Evolutionary conservation across 2,329 filamentous ascomycete genomes (phyloP), one percentile per base, ranked within the genome.

Genomic region (Pseudopithomyces maydicus): DNA sequence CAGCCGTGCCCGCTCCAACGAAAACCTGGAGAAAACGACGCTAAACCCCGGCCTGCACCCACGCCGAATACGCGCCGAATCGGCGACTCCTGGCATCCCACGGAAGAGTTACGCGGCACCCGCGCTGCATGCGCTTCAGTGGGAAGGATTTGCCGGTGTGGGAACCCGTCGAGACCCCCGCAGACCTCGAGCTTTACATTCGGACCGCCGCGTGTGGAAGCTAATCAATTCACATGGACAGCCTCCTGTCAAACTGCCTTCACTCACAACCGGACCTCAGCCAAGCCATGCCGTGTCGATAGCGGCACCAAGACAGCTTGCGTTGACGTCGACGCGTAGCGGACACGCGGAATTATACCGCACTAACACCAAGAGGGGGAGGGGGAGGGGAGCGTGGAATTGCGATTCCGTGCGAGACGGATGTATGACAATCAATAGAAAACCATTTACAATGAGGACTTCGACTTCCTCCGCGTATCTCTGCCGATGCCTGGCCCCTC

Each of bases 1-100:
- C 50, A 41, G 41, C 50, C 29, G 38, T 42, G 38, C 32, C 50
- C 32, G 41, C 50, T 39, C 50, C 51, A 53, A 38, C 41, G 29
- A 53, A 53, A 35, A 45, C 17, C 51, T 46, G 51, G 51, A 29
- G 51, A 53, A 39, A 33, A 19, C 42, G 51, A 15, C 7, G 17
- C n/a, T 19, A 29, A 29, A 39, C 43, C 41, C 29, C 41, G 23
- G 47, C 39, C 2, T 7, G 12, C 17, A 29, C n/a, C 20, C 33
- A 50, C 33, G 17, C 17, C 42, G 8, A 36, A 33, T 41, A 35
- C 35, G 38, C 17, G 11, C 42, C 38, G 38, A 17, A 10, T 17
- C 15, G 8, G n/a, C 15, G 38, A 17, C 12, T 36, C 35, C 41
- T 22, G 17, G 38, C 14, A 32, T 49, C 48, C 36, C 48, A 36